These are phyloP conservation scores for Musa itinerans DNA, from an alignment of 176 grass and related monocot genomes.

Conservation along the genomic window DNA sequence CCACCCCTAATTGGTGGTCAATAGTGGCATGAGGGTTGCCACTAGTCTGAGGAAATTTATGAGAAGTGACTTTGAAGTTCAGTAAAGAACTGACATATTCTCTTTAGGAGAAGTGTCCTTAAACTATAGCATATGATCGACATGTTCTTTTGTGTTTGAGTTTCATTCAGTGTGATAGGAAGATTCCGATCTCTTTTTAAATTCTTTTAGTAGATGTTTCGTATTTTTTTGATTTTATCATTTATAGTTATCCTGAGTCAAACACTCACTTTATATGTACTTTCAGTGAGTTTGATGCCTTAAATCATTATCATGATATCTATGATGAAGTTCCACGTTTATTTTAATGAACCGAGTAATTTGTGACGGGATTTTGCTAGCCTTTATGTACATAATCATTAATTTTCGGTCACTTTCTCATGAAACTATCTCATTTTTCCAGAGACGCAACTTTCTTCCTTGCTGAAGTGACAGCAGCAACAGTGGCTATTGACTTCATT, in stretches of 20 bases:
- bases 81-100: background rate
- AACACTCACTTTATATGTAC: background rate
- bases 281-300: background rate
- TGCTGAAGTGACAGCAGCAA: constrained; percentile 6
- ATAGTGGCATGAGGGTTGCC: background rate
- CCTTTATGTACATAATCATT: background rate
- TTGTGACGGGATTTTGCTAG: background rate
- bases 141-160: background rate
- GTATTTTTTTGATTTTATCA: background rate
- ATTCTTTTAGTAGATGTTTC: background rate
- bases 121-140: background rate
- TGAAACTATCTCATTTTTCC: background rate
- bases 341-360: background rate
- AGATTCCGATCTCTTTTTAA: background rate
- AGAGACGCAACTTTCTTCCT: constrained; percentile 1
- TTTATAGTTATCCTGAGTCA: background rate
- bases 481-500: constrained; percentile 12
- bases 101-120: background rate
- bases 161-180: background rate
- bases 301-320: background rate
- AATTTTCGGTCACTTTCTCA: background rate
- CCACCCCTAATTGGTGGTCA: too few relatives aligned
- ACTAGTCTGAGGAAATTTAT: background rate
- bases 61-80: background rate
- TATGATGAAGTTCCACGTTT: too few relatives aligned